Conservation (phyloP, 768 basidiomycete genomes). For the Termitomyces titanicus region DNA sequence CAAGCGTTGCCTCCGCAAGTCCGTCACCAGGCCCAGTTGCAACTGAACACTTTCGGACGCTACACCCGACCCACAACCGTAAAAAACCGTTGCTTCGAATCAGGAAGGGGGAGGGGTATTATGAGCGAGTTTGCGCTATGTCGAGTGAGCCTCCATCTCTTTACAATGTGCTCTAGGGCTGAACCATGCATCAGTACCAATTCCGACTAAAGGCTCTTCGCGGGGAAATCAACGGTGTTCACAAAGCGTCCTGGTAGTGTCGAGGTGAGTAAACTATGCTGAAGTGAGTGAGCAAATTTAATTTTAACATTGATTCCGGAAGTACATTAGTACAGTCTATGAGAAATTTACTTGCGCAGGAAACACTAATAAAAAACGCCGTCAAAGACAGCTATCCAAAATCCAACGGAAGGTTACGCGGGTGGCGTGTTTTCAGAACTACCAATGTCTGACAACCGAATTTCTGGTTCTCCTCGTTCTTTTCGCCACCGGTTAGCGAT, state of each 20-base stretch:
- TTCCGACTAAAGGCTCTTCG: conserved; percentile 82
- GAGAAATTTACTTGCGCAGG: not conserved
- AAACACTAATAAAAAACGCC: not conserved
- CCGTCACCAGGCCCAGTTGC: conserved; percentile 91
- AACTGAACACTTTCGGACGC: conserved; percentile 81
- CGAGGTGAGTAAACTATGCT: conserved; percentile 1
- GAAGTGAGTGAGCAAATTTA: not conserved
- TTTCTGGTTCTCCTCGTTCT: conserved; percentile 74
- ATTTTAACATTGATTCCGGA: not conserved
- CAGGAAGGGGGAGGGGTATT: conserved; percentile 83
- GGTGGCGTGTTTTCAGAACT: conserved; percentile 28
- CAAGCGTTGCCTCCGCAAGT: conserved; percentile 83
- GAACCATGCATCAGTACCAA: conserved; percentile 58
- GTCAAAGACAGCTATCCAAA: not conserved
- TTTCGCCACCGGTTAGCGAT: conserved; percentile 87
- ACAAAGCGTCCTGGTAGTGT: conserved; percentile 89
- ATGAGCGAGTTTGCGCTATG: conserved; percentile 87
- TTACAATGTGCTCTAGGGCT: not conserved
- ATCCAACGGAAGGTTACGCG: not conserved
- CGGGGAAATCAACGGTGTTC: conserved; percentile 83
- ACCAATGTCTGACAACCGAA: conserved; percentile 54
- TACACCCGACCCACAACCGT: conserved; percentile 85
- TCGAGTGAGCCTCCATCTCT: conserved; percentile 47
- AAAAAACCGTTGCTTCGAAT: conserved; percentile 84
- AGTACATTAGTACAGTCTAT: conserved; percentile 7